These are phyloP conservation scores for Ustilago curta DNA, from an alignment of 1,284 basidiomycete genomes.

Conservation along the genomic window DNA sequence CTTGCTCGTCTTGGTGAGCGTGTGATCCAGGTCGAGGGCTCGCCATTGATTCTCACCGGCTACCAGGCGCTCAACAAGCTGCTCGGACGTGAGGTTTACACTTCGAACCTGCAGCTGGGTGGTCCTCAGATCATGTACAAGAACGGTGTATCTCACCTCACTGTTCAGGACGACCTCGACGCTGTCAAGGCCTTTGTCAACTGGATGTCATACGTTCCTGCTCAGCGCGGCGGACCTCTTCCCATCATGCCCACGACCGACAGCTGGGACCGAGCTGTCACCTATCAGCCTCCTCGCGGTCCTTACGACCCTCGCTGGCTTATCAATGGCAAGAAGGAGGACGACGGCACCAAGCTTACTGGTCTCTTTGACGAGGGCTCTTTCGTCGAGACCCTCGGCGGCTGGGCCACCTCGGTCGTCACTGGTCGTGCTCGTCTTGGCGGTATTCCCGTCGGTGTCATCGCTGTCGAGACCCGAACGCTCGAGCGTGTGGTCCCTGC, in stretches of 20 bases:
- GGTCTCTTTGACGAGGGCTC: constrained; percentile 98
- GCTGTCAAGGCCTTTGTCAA: constrained; percentile 73
- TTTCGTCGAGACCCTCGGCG: constrained; percentile 88
- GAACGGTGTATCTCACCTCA: constrained; percentile 92
- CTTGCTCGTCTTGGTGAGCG: constrained; percentile 97
- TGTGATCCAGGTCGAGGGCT: constrained; percentile 98
- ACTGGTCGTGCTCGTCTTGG: constrained; percentile 95
- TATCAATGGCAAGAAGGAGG: constrained; percentile 91
- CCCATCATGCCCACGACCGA: constrained; percentile 58
- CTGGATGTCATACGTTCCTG: constrained; percentile 91
- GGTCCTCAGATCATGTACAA: constrained; percentile 79
- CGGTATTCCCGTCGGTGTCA: constrained; percentile 97
- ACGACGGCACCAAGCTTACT: constrained; percentile 73
- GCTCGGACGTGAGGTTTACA: constrained; percentile 97
- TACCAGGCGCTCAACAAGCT: constrained; percentile 98
- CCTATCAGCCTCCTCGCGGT: constrained; percentile 89
- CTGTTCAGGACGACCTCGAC: constrained; percentile 86
- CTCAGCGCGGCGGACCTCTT: constrained; percentile 43
- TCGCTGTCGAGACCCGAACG: constrained; percentile 96
- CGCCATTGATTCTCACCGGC: constrained; percentile 98
- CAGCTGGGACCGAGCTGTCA: constrained; percentile 91
- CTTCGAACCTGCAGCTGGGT: constrained; percentile 97
- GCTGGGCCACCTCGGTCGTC: constrained; percentile 69
- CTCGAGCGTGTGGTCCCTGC: constrained; percentile 97
- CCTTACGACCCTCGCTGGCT: constrained; percentile 98